Conservation (phyloP, 2,329 filamentous ascomycete species). For the Pseudopithomyces maydicus region DNA sequence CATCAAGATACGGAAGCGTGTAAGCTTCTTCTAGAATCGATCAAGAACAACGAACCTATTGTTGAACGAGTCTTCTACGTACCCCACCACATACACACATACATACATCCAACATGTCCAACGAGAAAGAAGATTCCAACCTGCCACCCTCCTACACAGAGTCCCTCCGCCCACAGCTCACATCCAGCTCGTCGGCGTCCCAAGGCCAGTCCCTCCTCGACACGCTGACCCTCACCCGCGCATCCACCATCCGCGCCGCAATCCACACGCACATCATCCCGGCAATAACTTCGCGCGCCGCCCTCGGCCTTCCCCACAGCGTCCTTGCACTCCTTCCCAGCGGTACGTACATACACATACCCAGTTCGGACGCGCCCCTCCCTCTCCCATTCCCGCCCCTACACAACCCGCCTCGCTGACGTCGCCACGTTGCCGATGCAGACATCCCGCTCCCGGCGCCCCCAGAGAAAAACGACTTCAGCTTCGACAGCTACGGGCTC, state of each 20-base stretch:
- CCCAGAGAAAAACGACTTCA: constrained; percentile 36
- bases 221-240: constrained; percentile 46
- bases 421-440: constrained; percentile 33
- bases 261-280: constrained; percentile 49
- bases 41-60: too few species aligned
- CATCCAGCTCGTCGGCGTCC: constrained; percentile 9
- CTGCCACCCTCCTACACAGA: constrained; percentile 34
- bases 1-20: too few species aligned
- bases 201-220: constrained; percentile 39
- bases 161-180: constrained; percentile 9
- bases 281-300: constrained; percentile 45
- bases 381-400: too few species aligned
- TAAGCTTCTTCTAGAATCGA: too few species aligned
- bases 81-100: not conserved
- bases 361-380: too few species aligned
- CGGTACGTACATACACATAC: too few species aligned
- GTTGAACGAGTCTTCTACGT: too few species aligned
- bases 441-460: constrained; percentile 38
- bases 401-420: too few species aligned
- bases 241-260: constrained; percentile 46
- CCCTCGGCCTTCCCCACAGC: constrained; percentile 50
- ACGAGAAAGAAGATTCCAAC: constrained; percentile 12
- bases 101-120: not conserved
- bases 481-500: constrained; percentile 23
- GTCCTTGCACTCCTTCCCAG: constrained; percentile 51